Evolutionary conservation across 2,329 filamentous ascomycete species (phyloP).

Genomic region (Penicillium oxalicum): DNA sequence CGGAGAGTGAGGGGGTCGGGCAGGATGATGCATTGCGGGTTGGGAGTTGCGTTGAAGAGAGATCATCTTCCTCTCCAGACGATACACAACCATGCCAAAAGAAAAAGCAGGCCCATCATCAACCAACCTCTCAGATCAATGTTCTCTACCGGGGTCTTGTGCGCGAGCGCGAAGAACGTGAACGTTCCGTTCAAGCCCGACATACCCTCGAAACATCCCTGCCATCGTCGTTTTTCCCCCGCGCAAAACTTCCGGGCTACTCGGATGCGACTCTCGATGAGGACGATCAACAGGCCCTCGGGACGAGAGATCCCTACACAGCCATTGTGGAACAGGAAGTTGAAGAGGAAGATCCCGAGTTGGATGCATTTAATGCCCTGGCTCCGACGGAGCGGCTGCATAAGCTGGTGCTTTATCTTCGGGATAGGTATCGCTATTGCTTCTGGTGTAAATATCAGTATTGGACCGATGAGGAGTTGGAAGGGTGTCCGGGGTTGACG

Average conservation of each 20-base stretch:
- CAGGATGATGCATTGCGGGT: not conserved
- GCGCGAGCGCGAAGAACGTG: conserved; percentile 60
- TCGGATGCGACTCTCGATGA: conserved; percentile 64
- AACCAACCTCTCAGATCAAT: conserved; percentile 62
- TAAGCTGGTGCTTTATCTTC: conserved; percentile 62
- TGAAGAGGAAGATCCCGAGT: conserved; percentile 68
- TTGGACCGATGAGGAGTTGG: conserved; percentile 59
- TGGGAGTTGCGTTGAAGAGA: not conserved
- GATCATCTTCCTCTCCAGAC: not conserved
- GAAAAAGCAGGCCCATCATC: conserved; percentile 21
- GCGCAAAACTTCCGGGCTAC: conserved; percentile 54
- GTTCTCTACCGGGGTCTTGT: conserved; percentile 75
- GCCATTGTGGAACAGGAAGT: conserved; percentile 48
- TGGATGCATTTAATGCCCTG: conserved; percentile 71
- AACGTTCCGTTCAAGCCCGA: conserved; percentile 29
- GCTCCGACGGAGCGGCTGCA: conserved; percentile 60
- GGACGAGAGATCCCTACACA: conserved; percentile 43
- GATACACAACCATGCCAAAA: not conserved
- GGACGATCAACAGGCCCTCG: conserved; percentile 65
- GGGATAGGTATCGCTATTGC: conserved; percentile 72
- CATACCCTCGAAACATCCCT: conserved; percentile 30
- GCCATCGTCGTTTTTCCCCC: conserved; percentile 32
- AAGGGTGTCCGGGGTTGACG: conserved; percentile 78
- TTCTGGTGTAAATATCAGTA: conserved; percentile 94
- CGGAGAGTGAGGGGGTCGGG: conserved; percentile 10